Base-by-base conservation (phyloP, 768 basidiomycete genomes). In the Termitomyces sp. region DNA sequence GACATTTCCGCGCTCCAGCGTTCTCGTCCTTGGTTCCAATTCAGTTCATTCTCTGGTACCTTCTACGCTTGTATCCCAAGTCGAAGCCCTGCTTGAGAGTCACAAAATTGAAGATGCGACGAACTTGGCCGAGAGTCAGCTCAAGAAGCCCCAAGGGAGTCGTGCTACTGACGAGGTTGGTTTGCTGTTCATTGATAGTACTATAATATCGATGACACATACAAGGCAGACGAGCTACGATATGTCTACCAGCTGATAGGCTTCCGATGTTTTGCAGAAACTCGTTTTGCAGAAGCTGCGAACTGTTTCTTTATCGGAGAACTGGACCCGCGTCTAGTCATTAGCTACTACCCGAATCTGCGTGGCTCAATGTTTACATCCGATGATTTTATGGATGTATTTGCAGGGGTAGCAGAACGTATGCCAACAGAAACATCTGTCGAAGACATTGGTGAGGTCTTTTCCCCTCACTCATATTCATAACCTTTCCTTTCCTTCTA, bases 201-300 rank as follows among this genome's bases (percentile, higher is more conserved):
- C 35, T 28, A 33, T 26, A 30, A 21, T 19, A 2, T 40, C 4
- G 15, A 49, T 15, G 19, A 38, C 30, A 56, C 43, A 33, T 54
- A 21, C 43, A 57, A 77, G 86, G 79, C 75, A 70, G 87, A 89
- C 35, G 88, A 89, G 63, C 73, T 94, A 48, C 79, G 80, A 58
- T 91, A 91, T 62, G 77, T 92, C 37, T 90, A 91, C 66, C 89
- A 92, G 62, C 83, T 84, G 35, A 81, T 95, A 53, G 94, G 90
- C 15, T 89, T 89, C 66, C 81, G 86, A 67, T 86, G 86, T 62
- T 78, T 95, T 66, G 68, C 75, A 31, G 89, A 91, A 67, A 92
- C 91, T 0, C 75, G 85, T 50, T 95, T 97, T 67, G 85, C 89
- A 59, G 87, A 91, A 56, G 93, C 94, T 1, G 87, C 86, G 17